Evolutionary conservation across 805 yeast genomes (phyloP), one percentile per base, ranked within the genome.

Genomic region (Zygosaccharomyces pseudorouxii): DNA sequence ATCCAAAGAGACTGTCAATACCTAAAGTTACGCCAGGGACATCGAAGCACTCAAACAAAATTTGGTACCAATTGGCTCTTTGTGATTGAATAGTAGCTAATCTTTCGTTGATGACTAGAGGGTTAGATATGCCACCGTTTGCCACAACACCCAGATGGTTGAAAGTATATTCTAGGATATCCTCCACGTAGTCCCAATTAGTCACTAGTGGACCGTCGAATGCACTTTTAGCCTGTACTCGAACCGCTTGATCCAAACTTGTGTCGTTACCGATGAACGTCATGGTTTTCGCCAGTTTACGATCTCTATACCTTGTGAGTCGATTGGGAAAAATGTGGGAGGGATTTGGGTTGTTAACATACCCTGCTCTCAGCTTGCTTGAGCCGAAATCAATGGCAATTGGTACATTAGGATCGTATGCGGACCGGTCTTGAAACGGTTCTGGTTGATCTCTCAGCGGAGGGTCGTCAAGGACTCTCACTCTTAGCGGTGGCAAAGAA

Each of bases 141-240:
- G 80, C 70, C 6, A 58, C 59, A 2, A 89, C 93, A 3, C 92
- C 85, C 42, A 92, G 60, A 64, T 88, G 95, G 51, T 80, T 77
- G 62, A 93, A 84, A 0, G 89, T 73, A 62, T 89, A 93, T 66
- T 92, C 98, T 43, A 93, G 63, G 45, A 92, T 78, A 49, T 75
- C 78, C 63, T 93, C 99, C 2, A 84, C 77, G 49, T 83, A 78
- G 49, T 93, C 98, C 98, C 98, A 95, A 64, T 90, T 95, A 22
- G 95, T 83, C 30, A 93, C 73, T 56, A 89, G 71, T 4, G 87
- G 78, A 0, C 96, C 96, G 65, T 93, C 99, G 62, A 78, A 92
- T 0, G 97, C 96, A 4, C 87, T 73, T 58, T 79, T 82, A 29
- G 87, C 77, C 46, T 83, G 82, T 14, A 86, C 74, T 53, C 82